These are phyloP conservation scores for Botrytis galanthina DNA, from an alignment of 2,329 filamentous ascomycete species.

Conservation along the genomic window DNA sequence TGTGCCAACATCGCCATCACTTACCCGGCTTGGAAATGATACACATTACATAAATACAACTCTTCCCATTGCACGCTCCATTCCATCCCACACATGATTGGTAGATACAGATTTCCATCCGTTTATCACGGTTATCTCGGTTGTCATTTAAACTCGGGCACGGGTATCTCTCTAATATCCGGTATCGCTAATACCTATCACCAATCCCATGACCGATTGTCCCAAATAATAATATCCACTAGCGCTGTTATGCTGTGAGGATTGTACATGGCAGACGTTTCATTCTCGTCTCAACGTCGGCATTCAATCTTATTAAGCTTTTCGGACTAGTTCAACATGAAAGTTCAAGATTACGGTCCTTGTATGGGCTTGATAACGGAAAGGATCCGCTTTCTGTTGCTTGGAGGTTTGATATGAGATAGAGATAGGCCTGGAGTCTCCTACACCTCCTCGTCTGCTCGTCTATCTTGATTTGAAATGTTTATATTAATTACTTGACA, in stretches of 20 bases:
- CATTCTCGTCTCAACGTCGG: conserved; percentile 3
- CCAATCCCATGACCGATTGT: neutral
- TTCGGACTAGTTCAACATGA: neutral
- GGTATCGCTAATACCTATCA: conserved; percentile 2
- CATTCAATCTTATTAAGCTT: neutral
- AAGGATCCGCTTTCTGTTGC: neutral
- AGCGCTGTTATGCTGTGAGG: neutral
- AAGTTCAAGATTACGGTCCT: neutral
- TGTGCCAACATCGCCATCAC: neutral
- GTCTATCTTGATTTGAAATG: neutral
- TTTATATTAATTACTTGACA: neutral
- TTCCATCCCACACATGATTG: neutral
- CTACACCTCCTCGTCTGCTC: neutral
- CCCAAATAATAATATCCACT: neutral
- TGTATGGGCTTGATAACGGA: neutral
- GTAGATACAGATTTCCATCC: neutral
- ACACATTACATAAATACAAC: neutral
- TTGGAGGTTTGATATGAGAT: neutral
- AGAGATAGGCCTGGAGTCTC: neutral
- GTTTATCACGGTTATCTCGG: neutral
- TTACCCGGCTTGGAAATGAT: neutral
- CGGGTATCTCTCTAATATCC: neutral
- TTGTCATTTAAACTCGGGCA: neutral
- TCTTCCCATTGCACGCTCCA: neutral
- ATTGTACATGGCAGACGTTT: neutral